These are phyloP conservation scores for Vigna angularis DNA, from an alignment of 306 rosid genomes.

Conservation along the genomic window DNA sequence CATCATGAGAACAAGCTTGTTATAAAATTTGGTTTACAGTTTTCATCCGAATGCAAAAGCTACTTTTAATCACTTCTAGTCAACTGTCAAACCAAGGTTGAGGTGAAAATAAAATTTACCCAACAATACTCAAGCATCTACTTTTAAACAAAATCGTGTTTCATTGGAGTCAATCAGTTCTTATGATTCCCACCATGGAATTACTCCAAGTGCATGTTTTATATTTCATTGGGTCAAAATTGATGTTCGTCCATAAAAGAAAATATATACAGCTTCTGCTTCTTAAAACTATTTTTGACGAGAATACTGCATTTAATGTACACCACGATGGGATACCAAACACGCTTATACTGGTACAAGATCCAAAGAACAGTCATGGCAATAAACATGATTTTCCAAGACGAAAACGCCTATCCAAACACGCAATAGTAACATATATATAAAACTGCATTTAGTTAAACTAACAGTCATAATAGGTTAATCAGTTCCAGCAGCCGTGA, in stretches of 20 bases:
- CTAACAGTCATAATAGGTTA: slow-evolving; percentile 22
- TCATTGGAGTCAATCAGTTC: no score
- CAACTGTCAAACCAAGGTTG: no score
- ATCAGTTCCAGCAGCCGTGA: slow-evolving; percentile 22
- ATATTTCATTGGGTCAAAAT: no score
- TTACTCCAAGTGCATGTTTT: no score
- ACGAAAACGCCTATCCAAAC: slow-evolving; percentile 1
- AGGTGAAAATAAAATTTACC: no score
- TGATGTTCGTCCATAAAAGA: no score
- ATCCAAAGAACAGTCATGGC: neutral
- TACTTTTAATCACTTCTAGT: neutral
- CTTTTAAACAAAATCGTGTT: no score
- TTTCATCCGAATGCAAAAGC: neutral
- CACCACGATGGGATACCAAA: neutral
- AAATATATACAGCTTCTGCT: no score
- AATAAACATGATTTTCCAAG: neutral
- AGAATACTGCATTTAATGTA: no score
- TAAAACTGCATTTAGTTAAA: slow-evolving; percentile 36
- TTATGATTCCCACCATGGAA: no score
- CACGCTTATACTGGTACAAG: neutral
- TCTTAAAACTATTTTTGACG: no score
- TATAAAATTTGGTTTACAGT: neutral
- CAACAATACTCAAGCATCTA: no score
- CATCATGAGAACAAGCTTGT: neutral
- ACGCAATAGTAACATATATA: neutral